Evolutionary conservation across 306 rosid species (phyloP).

Genomic region (Gillenia trifoliata): DNA sequence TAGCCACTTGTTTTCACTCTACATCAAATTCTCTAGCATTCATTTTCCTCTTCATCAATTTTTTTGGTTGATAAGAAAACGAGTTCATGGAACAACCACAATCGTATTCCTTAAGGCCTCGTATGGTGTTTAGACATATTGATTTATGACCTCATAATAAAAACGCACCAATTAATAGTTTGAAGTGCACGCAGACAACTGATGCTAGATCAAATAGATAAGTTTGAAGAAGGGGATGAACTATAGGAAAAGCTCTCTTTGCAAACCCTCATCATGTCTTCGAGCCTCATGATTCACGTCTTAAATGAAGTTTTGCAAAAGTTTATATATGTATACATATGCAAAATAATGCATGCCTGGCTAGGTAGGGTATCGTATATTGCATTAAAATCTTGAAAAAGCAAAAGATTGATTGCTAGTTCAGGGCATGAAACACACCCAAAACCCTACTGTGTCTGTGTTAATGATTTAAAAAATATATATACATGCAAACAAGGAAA

Average conservation of each 20-base stretch:
- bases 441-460: neutral
- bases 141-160: neutral
- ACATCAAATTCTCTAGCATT: neutral
- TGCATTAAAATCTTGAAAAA: neutral
- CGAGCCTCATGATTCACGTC: neutral
- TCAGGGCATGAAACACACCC: neutral
- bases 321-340: neutral
- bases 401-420: neutral
- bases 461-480: neutral
- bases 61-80: neutral
- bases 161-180: neutral
- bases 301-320: neutral
- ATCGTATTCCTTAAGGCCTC: neutral
- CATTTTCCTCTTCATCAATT: neutral
- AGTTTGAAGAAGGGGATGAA: neutral
- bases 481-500: slow-evolving; percentile 11
- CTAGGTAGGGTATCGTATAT: neutral
- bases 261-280: neutral
- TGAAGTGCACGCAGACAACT: neutral
- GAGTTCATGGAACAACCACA: neutral
- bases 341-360: neutral
- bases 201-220: neutral
- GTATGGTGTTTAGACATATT: neutral
- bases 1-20: neutral
- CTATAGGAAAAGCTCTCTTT: neutral